These are phyloP conservation scores for Rhizophagus sp. DNA, from an alignment of 192 early-diverging fungal species.

Conservation along the genomic window DNA sequence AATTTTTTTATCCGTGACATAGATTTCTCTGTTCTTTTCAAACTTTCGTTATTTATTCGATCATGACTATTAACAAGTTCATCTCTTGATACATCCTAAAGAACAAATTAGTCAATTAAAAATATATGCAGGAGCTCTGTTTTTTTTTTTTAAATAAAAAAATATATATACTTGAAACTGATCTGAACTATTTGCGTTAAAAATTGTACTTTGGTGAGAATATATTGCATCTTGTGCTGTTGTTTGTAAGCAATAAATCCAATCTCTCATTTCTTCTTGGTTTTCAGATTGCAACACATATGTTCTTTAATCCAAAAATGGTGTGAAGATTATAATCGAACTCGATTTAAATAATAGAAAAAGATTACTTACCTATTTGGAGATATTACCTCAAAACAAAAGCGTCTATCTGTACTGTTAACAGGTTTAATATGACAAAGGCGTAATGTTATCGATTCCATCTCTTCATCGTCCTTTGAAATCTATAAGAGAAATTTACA, in stretches of 20 bases:
- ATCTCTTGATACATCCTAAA: not conserved
- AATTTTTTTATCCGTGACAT: conserved; percentile 36
- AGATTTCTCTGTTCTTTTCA: not conserved
- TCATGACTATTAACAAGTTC: not conserved
- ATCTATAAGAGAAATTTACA: conserved; percentile 23
- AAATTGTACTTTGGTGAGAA: conserved; percentile 44
- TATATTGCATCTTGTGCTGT: conserved; percentile 58
- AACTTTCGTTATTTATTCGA: not conserved
- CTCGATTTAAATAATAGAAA: not conserved
- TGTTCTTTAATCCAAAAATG: conserved; percentile 42
- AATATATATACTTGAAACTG: not conserved
- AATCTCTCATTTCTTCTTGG: conserved; percentile 67
- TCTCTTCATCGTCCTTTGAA: conserved; percentile 59
- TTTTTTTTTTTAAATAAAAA: too few relatives aligned
- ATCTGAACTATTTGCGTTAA: not conserved
- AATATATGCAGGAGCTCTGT: not conserved
- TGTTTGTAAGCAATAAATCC: conserved; percentile 66
- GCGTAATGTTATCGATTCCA: conserved; percentile 63
- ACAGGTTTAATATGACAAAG: conserved; percentile 73
- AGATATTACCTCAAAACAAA: conserved; percentile 83
- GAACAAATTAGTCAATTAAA: not conserved
- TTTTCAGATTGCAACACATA: conserved; percentile 78
- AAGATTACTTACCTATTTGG: conserved; percentile 58
- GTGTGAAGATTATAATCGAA: too few relatives aligned
- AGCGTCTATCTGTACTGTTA: conserved; percentile 67